A percentile compares a stretch with the other conserved stretches of the same genome.
These are phyloP conservation scores for Penicillium sp. DNA, from an alignment of 2,329 filamentous ascomycete genomes.

Conservation along the genomic window DNA sequence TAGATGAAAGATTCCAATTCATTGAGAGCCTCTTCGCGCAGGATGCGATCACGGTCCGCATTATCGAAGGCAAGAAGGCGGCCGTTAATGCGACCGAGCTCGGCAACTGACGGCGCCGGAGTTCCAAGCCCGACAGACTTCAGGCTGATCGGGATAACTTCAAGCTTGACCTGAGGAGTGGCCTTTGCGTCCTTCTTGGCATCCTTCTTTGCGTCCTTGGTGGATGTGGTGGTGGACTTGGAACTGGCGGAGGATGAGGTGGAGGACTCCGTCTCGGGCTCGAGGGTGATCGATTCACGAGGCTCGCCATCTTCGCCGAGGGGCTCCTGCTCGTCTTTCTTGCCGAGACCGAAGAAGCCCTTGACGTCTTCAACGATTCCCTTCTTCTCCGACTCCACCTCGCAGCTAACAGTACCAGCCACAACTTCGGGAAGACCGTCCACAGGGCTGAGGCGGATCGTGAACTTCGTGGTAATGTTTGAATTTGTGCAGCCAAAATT, in stretches of 20 bases:
- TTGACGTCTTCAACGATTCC: constrained; percentile 93
- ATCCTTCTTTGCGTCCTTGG: constrained; percentile 42
- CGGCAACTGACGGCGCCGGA: constrained; percentile 36
- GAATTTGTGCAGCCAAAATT: constrained; percentile 73
- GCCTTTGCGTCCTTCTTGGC: constrained; percentile 28
- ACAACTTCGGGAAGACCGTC: constrained; percentile 78
- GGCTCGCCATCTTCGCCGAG: constrained; percentile 61
- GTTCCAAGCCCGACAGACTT: constrained; percentile 49
- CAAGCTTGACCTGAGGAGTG: constrained; percentile 47
- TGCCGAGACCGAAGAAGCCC: constrained; percentile 92
- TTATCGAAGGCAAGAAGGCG: constrained; percentile 80
- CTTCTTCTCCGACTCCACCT: constrained; percentile 72
- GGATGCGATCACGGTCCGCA: constrained; percentile 74
- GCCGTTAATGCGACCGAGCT: constrained; percentile 59
- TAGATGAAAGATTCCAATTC: constrained; percentile 94
- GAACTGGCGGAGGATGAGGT: constrained; percentile 46
- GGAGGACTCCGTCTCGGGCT: constrained; percentile 49
- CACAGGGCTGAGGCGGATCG: constrained; percentile 67
- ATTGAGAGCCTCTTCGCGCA: constrained; percentile 85
- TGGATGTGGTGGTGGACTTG: constrained; percentile 52
- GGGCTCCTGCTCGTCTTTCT: constrained; percentile 77
- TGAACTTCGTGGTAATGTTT: constrained; percentile 78
- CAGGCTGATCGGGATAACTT: constrained; percentile 55
- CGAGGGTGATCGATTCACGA: constrained; percentile 50
- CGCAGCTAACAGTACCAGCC: constrained; percentile 78